Base-by-base conservation (phyloP, 2,329 filamentous ascomycete species). In the Colletotrichum eremochloae region DNA sequence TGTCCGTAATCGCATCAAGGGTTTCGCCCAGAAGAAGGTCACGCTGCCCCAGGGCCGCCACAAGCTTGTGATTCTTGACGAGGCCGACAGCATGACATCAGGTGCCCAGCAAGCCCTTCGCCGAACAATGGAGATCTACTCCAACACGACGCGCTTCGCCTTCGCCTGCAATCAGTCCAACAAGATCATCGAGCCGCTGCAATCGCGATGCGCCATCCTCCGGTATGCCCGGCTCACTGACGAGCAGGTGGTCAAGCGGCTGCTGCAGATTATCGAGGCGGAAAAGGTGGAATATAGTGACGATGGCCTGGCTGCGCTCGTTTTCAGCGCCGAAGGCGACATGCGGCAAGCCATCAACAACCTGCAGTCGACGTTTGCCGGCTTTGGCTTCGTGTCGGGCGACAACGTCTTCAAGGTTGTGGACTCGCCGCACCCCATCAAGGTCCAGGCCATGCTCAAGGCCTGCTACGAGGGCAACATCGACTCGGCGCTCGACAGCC, bases 311-410 rank as follows among this genome's bases (percentile, higher is more conserved):
- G 96, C 96, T 0, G 96, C 96, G n/a, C 86, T 99, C 44, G 95
- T 99, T 1, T 99, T 99, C 85, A 96, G 93, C 74, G 96, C 96
- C 8, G 96, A 99, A 82, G 96, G 96, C 68, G 96, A 99, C 81
- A 99, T 99, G 96, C 91, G 96, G 73, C 96, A 99, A 84, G 96
- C 96, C 46, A 97, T 99, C 86, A 99, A 99, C 85, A 98, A 98
- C 82, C 84, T 99, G 76, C 96, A 99, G 82, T 97, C 94, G 76
- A 98, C 96, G 0, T 90, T 88, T 82, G 95, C 96, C 5, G 96
- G 96, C 1, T 99, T 98, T 79, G 96, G 95, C 1, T 97, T 99
- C 78, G 94, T 99, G n/a, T 97, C 92, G 68, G 95, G 95, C 20
- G 96, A 98, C 83, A 98, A 98, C 79, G 96, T 99, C 11, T 99